Evolutionary conservation across 2,329 filamentous ascomycete genomes (phyloP).

Genomic region (Arthroderma uncinatum): DNA sequence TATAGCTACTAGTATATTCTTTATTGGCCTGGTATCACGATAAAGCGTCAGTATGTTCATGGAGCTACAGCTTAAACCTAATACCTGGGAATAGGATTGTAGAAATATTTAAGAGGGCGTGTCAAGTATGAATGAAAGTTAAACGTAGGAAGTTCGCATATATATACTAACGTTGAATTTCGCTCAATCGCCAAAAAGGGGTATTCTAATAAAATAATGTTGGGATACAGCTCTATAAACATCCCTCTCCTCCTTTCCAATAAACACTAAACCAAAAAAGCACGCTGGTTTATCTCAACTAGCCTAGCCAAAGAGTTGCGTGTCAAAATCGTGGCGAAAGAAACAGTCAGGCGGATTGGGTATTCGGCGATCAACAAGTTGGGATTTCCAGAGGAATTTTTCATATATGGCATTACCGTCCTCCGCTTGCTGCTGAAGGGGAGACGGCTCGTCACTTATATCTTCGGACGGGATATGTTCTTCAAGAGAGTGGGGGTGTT

Average conservation of each 20-base stretch:
- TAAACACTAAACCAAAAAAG: background rate
- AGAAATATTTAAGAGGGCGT: too few species aligned
- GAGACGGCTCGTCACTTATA: background rate
- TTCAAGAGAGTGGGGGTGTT: background rate
- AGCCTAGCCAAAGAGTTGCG: conserved; percentile 7
- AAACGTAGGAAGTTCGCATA: too few species aligned
- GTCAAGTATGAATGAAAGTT: too few species aligned
- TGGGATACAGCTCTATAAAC: background rate
- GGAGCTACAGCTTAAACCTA: too few species aligned
- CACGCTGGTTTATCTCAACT: background rate
- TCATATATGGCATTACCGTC: background rate
- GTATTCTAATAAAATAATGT: background rate
- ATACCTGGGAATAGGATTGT: too few species aligned
- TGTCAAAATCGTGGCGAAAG: conserved; percentile 17
- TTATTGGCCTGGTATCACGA: too few species aligned
- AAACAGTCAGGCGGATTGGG: conserved; percentile 18
- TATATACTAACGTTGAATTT: too few species aligned
- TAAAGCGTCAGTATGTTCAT: too few species aligned
- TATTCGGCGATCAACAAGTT: conserved; percentile 15
- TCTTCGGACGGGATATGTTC: background rate
- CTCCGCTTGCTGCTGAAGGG: background rate
- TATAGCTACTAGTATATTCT: too few species aligned
- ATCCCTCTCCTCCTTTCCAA: background rate
- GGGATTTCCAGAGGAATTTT: background rate
- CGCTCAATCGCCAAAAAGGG: background rate